Conservation (phyloP, 345 rosid genomes). For the Fremontodendron californicum region DNA sequence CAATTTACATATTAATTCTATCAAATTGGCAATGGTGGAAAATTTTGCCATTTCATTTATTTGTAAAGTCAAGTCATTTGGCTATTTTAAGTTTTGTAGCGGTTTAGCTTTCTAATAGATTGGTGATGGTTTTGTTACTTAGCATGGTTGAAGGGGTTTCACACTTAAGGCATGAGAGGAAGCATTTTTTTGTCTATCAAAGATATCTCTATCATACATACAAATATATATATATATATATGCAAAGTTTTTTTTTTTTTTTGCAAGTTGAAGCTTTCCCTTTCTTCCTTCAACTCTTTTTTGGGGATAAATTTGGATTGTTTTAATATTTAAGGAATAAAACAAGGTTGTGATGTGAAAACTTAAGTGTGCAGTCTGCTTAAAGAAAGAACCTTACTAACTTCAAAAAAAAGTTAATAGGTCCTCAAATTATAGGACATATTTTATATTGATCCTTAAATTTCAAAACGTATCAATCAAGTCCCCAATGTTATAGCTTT, state of each 20-base stretch:
- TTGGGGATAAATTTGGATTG: background rate
- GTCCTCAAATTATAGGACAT: too few species aligned
- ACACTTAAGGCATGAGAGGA: background rate
- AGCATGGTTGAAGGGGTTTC: background rate
- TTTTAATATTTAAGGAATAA: background rate
- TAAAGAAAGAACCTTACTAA: too few species aligned
- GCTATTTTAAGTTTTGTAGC: conserved; percentile 1
- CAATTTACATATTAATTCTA: too few species aligned
- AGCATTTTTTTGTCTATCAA: background rate
- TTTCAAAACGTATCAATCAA: too few species aligned
- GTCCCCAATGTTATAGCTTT: too few species aligned
- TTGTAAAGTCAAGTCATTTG: conserved; percentile 11
- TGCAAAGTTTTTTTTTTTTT: background rate
- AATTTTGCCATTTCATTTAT: background rate
- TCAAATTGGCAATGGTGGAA: background rate
- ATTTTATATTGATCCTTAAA: too few species aligned
- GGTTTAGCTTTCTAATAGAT: background rate
- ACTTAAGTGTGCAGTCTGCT: too few species aligned
- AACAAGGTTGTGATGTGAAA: too few species aligned
- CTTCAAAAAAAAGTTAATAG: too few species aligned
- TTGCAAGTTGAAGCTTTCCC: background rate
- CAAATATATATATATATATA: background rate
- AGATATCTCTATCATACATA: too few species aligned
- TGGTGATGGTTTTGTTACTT: background rate
- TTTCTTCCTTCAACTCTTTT: background rate